phyloP scores from a whole-genome alignment of 495 filamentous ascomycete genomes.

The Daldinia vernicosa region DNA sequence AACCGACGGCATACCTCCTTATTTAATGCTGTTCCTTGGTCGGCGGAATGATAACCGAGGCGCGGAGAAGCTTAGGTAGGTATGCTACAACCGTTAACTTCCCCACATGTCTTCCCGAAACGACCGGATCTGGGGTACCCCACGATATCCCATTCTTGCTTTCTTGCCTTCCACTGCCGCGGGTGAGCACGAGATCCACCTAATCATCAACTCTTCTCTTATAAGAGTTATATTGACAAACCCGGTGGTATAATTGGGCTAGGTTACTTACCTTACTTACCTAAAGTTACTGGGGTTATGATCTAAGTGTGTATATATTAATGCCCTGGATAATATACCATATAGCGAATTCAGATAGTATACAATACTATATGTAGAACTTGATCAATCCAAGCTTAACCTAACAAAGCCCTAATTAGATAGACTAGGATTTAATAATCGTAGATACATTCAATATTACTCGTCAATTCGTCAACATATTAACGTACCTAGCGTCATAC shows the following conservation, averaged over 20 bases:
- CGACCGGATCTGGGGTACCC: conserved; percentile 3
- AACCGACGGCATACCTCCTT: not conserved
- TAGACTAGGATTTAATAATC: not conserved
- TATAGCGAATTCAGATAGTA: not conserved
- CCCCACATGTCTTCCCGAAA: conserved; percentile 31
- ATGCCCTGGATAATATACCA: not conserved
- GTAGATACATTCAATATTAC: not conserved
- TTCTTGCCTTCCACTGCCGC: not conserved
- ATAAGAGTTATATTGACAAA: not conserved
- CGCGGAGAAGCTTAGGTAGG: conserved; percentile 14
- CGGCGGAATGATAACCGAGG: conserved; percentile 33
- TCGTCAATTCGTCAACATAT: conserved; percentile 22
- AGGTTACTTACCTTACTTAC: too few relatives aligned
- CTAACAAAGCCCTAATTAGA: not conserved
- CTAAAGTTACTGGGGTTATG: not conserved
- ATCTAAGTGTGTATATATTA: not conserved
- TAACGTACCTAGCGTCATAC: conserved; percentile 14
- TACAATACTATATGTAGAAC: not conserved
- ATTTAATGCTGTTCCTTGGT: not conserved
- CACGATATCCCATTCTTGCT: not conserved
- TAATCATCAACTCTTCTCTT: too few relatives aligned
- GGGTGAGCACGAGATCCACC: not conserved
- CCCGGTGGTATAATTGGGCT: not conserved
- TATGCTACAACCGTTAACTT: conserved; percentile 17
- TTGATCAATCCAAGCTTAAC: not conserved